phyloP scores from a whole-genome alignment of 305 asterid species.

The Solanum hybrid region DNA sequence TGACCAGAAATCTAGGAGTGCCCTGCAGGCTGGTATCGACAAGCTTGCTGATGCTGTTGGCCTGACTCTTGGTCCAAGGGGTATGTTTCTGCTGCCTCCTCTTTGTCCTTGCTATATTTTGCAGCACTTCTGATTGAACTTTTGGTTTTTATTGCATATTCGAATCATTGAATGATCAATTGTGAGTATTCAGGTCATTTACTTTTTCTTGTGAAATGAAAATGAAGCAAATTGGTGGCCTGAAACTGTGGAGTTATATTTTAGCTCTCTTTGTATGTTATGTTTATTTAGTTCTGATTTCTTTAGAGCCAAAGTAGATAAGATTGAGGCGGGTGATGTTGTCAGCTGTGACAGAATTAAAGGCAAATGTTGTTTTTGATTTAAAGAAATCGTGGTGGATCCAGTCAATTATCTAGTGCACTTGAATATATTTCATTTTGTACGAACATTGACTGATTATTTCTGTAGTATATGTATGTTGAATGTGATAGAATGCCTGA shows the following conservation, averaged over 20 bases:
- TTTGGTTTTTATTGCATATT: background rate
- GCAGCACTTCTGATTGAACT: background rate
- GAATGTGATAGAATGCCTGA: background rate
- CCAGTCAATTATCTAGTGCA: background rate
- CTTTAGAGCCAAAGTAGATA: background rate
- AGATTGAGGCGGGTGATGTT: background rate
- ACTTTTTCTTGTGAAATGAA: background rate
- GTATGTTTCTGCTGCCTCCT: constrained; percentile 19
- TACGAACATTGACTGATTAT: background rate
- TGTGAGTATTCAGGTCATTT: background rate
- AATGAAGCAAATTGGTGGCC: background rate
- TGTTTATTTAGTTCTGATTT: background rate
- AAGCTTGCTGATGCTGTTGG: constrained; percentile 94
- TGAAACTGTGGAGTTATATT: background rate
- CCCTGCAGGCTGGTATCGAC: constrained; percentile 89
- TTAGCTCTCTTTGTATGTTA: background rate
- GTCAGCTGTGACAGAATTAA: background rate
- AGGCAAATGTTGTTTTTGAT: background rate
- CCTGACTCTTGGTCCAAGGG: constrained; percentile 95
- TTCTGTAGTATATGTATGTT: background rate
- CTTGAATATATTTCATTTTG: background rate
- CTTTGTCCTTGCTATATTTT: background rate
- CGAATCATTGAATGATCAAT: background rate
- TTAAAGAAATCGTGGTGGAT: background rate
- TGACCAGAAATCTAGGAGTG: constrained; percentile 81